Evolutionary conservation across 345 rosid species (phyloP).

Genomic region (Gossypioides kirkii): DNA sequence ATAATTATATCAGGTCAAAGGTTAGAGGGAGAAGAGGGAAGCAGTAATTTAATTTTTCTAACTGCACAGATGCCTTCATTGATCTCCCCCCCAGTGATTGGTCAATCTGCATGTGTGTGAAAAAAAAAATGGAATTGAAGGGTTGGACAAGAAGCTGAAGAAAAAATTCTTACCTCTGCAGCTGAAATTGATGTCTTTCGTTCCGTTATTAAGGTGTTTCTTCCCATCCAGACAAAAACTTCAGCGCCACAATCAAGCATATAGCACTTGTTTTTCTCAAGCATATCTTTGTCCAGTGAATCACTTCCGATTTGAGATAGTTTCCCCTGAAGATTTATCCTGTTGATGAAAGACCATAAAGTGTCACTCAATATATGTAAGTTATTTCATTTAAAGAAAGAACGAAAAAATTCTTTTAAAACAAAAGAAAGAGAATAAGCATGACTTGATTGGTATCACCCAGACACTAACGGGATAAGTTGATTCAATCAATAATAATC

Average conservation of each 20-base stretch:
- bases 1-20: not conserved
- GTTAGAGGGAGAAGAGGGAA: not conserved
- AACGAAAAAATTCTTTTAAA: not conserved
- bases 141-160: not conserved
- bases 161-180: constrained; percentile 50
- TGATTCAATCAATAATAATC: not conserved
- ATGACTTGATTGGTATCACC: not conserved
- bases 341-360: constrained; percentile 27
- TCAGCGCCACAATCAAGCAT: constrained; percentile 65
- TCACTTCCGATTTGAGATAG: constrained; percentile 41
- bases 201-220: constrained; percentile 55
- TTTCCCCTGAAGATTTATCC: constrained; percentile 58
- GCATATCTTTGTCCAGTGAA: constrained; percentile 49
- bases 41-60: not conserved
- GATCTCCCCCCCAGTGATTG: not conserved
- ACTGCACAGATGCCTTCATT: not conserved
- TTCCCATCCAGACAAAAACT: constrained; percentile 85
- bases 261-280: constrained; percentile 65
- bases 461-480: not conserved
- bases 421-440: not conserved
- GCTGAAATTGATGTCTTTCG: constrained; percentile 65
- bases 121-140: not conserved
- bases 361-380: constrained; percentile 9
- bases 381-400: not conserved
- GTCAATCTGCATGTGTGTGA: not conserved